Evolutionary conservation across 1,139 yeast species (phyloP), one percentile per base, ranked within the genome.

Genomic region (Meyerozyma guilliermondii): DNA sequence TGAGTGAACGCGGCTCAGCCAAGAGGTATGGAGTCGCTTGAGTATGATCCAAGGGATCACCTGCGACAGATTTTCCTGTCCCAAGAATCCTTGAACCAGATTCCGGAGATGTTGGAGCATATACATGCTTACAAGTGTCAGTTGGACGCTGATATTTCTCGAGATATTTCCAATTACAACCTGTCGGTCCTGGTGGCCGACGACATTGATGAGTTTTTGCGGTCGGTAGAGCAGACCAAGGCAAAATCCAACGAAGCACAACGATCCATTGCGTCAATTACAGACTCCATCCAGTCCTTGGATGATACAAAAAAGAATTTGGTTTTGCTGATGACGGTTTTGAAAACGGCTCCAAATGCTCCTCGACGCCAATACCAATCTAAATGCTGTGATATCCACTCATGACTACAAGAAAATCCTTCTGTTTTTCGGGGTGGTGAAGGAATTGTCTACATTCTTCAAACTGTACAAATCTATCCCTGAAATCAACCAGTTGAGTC

Each of bases 261-360:
- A 46, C 53, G 63, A 6, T 74, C 82, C 3, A 88, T 91, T 42
- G 70, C 81, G 8, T 63, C 61, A 10, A 84, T 88, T 77, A 91
- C 97, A 0, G 70, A 78, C 5, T 85, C 83, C 39, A 89, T 94
- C 45, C 86, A 87, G 52, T 69, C 75, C 30, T 70, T 92, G 46
- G 98, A 92, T 60, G 78, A 77, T 42, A 82, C 89, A 38, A 94
- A 92, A 66, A 80, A 79, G 58, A 92, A 92, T 58, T 67, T 92
- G 41, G 91, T 88, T 3, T 71, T 80, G 29, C 80, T 94, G 11
- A 87, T 92, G 86, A 88, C 95, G 1, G 80, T 91, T 29, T 72
- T 92, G 48, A 87, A n/a, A 92, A 55, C 74, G 96, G 47, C 71
- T 94, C 30, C 96, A 89, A 56, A 91, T 91, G 86, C 71, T 92